Evolutionary conservation across 768 basidiomycete species (phyloP).

Genomic region (Suillus alpinus): DNA sequence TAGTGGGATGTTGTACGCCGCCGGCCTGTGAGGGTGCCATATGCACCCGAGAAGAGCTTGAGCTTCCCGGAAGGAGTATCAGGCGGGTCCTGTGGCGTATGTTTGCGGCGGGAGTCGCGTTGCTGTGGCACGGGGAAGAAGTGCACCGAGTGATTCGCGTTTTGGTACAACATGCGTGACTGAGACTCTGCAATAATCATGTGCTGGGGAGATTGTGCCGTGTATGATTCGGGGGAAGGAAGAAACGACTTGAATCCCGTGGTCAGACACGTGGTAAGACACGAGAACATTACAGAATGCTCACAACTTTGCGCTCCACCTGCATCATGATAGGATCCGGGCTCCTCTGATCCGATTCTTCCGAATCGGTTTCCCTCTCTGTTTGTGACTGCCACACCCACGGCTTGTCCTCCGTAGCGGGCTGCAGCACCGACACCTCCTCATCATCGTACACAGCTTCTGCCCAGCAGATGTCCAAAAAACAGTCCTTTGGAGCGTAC

Average conservation of each 20-base stretch:
- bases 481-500: slow-evolving; percentile 35
- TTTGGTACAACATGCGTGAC: slow-evolving; percentile 15
- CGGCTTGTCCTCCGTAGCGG: not conserved
- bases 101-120: slow-evolving; percentile 9
- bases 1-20: slow-evolving; percentile 13
- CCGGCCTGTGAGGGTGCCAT: slow-evolving; percentile 15
- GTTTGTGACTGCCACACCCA: not conserved
- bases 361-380: not conserved
- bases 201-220: slow-evolving; percentile 8
- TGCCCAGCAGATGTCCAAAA: slow-evolving; percentile 41
- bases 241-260: not conserved
- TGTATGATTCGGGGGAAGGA: slow-evolving; percentile 12
- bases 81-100: slow-evolving; percentile 7
- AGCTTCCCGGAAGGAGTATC: slow-evolving; percentile 16
- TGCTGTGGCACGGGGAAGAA: slow-evolving; percentile 11
- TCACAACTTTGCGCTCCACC: slow-evolving; percentile 13
- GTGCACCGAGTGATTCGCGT: slow-evolving; percentile 16
- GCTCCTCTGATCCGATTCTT: slow-evolving; percentile 7
- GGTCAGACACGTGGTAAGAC: slow-evolving; percentile 5
- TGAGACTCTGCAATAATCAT: slow-evolving; percentile 10
- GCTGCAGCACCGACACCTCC: not conserved
- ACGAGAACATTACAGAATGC: not conserved
- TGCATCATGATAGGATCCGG: slow-evolving; percentile 18
- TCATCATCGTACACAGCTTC: slow-evolving; percentile 33
- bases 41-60: slow-evolving; percentile 26